Percentiles rank a stretch among this genome's conserved stretches.
These are phyloP conservation scores for Pseudocercospora fuligena DNA, from an alignment of 2,329 filamentous ascomycete genomes.

Conservation along the genomic window DNA sequence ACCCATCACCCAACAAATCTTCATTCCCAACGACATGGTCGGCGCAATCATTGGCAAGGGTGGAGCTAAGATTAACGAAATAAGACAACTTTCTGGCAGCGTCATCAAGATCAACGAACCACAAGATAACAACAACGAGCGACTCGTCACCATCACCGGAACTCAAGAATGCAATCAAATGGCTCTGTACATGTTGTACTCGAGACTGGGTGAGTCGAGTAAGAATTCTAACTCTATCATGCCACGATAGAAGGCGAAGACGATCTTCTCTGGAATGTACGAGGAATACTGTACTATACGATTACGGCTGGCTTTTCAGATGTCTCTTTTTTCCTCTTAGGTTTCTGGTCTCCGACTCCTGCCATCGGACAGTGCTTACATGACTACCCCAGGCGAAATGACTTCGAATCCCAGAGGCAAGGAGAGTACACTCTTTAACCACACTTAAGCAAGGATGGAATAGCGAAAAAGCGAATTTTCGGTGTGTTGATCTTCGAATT, in stretches of 20 bases:
- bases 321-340: background rate
- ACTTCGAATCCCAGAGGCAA: background rate
- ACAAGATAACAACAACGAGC: conserved; percentile 98
- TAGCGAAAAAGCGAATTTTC: background rate
- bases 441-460: background rate
- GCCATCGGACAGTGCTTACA: conserved; percentile 5
- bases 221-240: conserved; percentile 48
- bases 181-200: conserved; percentile 99
- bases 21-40: conserved; percentile 99
- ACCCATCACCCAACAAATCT: conserved; percentile 96
- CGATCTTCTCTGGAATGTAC: conserved; percentile 1
- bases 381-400: conserved; percentile 7
- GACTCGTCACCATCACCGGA: conserved; percentile 94
- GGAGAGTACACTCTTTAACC: background rate
- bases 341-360: conserved; percentile 1
- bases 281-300: conserved; percentile 5
- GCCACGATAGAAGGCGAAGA: conserved; percentile 33
- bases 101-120: conserved; percentile 99
- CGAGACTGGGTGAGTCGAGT: conserved; percentile 76
- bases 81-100: conserved; percentile 92
- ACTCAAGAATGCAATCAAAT: conserved; percentile 99
- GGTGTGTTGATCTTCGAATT: background rate
- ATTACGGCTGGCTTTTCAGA: conserved; percentile 5
- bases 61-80: conserved; percentile 99
- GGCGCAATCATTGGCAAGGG: conserved; percentile 99